Percentiles rank a stretch among this genome's conserved stretches.
Conservation (phyloP, 495 filamentous ascomycete species). For the Penicillium bialowiezense region DNA sequence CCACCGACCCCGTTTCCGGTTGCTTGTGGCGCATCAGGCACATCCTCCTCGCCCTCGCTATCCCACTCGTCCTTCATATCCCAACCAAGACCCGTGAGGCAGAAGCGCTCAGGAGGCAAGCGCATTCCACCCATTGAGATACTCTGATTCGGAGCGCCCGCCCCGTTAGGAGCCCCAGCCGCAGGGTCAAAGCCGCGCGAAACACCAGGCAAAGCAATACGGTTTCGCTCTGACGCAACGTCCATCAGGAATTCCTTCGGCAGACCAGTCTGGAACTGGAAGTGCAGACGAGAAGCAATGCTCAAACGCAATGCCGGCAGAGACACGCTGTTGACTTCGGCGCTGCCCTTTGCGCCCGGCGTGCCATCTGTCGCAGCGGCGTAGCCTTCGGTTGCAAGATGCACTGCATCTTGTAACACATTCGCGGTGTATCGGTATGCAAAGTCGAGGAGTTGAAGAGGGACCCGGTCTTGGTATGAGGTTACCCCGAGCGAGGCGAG, state of each 20-base stretch:
- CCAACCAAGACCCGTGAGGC: slow-evolving; percentile 83
- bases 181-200: slow-evolving; percentile 60
- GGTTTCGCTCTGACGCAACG: slow-evolving; percentile 78
- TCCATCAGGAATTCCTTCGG: slow-evolving; percentile 87
- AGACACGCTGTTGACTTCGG: slow-evolving; percentile 46
- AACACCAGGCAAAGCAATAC: slow-evolving; percentile 72
- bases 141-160: slow-evolving; percentile 27
- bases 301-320: slow-evolving; percentile 60
- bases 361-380: slow-evolving; percentile 33
- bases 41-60: slow-evolving; percentile 55
- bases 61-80: slow-evolving; percentile 77
- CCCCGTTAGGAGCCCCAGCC: slow-evolving; percentile 13
- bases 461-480: slow-evolving; percentile 89
- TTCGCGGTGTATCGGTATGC: slow-evolving; percentile 77
- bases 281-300: slow-evolving; percentile 60
- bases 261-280: slow-evolving; percentile 62
- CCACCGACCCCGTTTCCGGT: slow-evolving; percentile 15
- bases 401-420: slow-evolving; percentile 48
- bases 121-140: slow-evolving; percentile 64
- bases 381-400: slow-evolving; percentile 54
- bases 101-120: slow-evolving; percentile 87
- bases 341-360: slow-evolving; percentile 21
- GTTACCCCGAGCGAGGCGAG: slow-evolving; percentile 84
- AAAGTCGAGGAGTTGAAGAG: slow-evolving; percentile 92
- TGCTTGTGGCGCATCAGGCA: slow-evolving; percentile 33